Conservation (phyloP, 1,139 yeast species). For the Pichia sp. region DNA sequence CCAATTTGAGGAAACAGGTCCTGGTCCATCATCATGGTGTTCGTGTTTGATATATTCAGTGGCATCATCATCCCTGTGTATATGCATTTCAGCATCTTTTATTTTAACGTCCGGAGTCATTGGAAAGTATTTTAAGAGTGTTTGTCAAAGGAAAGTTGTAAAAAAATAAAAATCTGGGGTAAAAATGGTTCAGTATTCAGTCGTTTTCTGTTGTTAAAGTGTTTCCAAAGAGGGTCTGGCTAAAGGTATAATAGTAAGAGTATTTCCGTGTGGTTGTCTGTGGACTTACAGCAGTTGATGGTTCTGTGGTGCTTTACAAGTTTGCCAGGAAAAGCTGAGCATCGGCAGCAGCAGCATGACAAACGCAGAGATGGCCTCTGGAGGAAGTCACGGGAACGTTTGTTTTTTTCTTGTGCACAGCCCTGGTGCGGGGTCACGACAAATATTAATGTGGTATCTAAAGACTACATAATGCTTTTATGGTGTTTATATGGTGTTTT, state of each 20-base stretch:
- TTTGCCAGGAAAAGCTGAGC: neutral
- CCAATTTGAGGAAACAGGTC: conserved; percentile 17
- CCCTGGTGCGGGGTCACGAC: neutral
- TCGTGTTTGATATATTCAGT: neutral
- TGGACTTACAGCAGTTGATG: too few species aligned
- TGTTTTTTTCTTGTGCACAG: neutral
- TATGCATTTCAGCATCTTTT: neutral
- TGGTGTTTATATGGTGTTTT: too few species aligned
- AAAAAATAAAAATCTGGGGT: neutral
- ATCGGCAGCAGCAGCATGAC: neutral
- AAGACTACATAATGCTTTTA: too few species aligned
- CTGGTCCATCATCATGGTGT: neutral
- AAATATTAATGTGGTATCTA: neutral
- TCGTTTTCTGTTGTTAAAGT: too few species aligned
- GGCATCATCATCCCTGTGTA: too few species aligned
- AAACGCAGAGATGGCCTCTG: neutral
- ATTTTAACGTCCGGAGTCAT: neutral
- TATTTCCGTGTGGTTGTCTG: neutral
- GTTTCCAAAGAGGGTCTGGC: neutral
- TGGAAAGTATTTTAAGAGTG: neutral
- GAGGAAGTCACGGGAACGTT: neutral
- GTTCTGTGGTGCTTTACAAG: neutral
- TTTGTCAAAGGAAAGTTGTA: neutral
- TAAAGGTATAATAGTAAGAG: too few species aligned
- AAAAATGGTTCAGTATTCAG: neutral